These are phyloP conservation scores for Ascochyta clinopodiicola DNA, from an alignment of 2,329 filamentous ascomycete genomes.

Conservation along the genomic window DNA sequence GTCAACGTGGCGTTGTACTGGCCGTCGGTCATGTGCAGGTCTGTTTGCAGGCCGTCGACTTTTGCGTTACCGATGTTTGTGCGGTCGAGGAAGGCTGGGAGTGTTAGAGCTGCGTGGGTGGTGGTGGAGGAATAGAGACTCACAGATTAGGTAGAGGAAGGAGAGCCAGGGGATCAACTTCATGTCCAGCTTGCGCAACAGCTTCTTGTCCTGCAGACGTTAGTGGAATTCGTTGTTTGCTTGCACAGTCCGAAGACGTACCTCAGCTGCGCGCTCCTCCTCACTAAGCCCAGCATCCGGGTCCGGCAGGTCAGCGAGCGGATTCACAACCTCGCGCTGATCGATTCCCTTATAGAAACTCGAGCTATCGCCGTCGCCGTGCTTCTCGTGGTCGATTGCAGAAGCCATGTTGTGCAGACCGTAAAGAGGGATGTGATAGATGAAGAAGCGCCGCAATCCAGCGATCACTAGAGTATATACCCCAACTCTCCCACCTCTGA, in stretches of 20 bases:
- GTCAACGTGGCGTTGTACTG: conserved; percentile 79
- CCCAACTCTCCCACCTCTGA: conserved; percentile 3
- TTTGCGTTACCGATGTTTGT: conserved; percentile 81
- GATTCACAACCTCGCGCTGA: conserved; percentile 16
- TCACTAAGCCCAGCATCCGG: conserved; percentile 70
- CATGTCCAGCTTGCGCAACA: conserved; percentile 68
- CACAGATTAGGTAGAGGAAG: conserved; percentile 73
- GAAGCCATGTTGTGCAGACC: conserved; percentile 25
- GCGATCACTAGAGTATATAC: conserved; percentile 9
- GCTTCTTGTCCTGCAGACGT: conserved; percentile 62
- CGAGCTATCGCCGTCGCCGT: conserved; percentile 18
- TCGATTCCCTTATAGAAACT: conserved; percentile 33
- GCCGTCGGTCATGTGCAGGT: conserved; percentile 67
- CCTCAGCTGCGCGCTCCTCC: conserved; percentile 67
- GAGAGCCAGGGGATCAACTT: conserved; percentile 71
- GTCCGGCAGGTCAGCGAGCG: conserved; percentile 51
- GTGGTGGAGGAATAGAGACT: background rate
- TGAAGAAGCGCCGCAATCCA: conserved; percentile 12
- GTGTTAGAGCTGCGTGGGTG: too few species aligned
- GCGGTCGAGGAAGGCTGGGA: conserved; percentile 62
- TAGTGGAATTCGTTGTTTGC: background rate
- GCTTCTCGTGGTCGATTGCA: conserved; percentile 25
- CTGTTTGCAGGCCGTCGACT: conserved; percentile 62
- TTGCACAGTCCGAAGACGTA: conserved; percentile 48
- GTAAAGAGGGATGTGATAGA: background rate